Base-by-base conservation (phyloP, 352 stramenopile species). In the Phytophthora rubi region DNA sequence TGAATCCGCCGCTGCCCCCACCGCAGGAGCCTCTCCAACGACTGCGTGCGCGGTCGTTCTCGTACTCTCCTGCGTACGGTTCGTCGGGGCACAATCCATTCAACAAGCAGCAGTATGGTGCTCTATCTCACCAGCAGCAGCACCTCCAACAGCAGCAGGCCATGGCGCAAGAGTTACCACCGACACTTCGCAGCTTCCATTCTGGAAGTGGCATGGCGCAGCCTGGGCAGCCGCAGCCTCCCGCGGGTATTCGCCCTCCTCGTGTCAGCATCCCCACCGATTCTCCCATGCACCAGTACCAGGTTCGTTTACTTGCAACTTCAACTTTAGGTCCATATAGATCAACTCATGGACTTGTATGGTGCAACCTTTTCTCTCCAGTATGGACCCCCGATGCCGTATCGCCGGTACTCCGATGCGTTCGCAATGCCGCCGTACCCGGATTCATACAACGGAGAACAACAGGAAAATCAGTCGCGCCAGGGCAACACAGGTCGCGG, bases 381-480 rank as follows among this genome's bases (percentile, higher is more conserved):
- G 79, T 83, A 88, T 55, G 76, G 78, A 8, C 77, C 79, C 1
- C 83, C 81, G 8, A 77, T 83, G 70, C 73, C 80, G 30, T 92
- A 90, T 69, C 85, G 86, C 7, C 85, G 85, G 9, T 94, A 92
- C 66, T 94, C 86, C 49, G 86, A 94, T 66, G 77, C 80, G 28
- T 92, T 91, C 49, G 74, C 80, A 21, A 77, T 86, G 37, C 73
- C 79, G 9, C 79, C 81, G 18, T 94, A 92, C 48, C 83, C 72
- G 4, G 86, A 94, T n/a, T 72, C 80, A 53, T 84, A 86, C 58
- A 79, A 65, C 51, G 63, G 53, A 13, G 73, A 81, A 15, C 79
- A 89, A 55, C 80, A 82, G 23, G 83, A 91, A 47, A 84, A 82
- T n/a, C 80, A 82, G 13, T 67, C 68, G 3, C 81, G 62, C 13